A percentile compares a stretch with the other conserved stretches of the same genome.
Conservation (phyloP, 225 moss, liverwort and hornwort species). For the Marchantia paleacea region DNA sequence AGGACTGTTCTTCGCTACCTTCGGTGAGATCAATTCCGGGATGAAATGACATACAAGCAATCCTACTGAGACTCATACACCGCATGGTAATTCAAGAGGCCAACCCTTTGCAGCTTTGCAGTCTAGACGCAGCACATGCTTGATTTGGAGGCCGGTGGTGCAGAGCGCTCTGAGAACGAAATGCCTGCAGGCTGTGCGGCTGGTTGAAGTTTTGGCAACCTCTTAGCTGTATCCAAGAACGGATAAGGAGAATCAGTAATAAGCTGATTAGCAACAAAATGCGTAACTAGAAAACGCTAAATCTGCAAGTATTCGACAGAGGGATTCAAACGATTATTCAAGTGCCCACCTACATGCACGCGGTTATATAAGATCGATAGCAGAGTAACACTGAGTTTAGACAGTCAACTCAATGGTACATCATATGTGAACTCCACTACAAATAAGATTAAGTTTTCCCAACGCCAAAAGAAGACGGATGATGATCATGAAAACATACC, state of each 20-base stretch:
- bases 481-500: constrained; percentile 42
- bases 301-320: background rate
- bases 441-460: background rate
- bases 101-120: background rate
- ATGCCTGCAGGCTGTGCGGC: constrained; percentile 71
- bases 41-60: constrained; percentile 16
- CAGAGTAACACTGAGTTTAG: background rate
- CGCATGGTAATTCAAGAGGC: background rate
- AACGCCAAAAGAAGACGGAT: background rate
- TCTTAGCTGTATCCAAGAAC: constrained; percentile 58
- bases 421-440: background rate
- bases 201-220: constrained; percentile 90
- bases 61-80: constrained; percentile 4
- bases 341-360: too few relatives aligned
- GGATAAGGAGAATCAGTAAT: background rate
- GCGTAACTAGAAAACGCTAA: background rate
- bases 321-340: too few relatives aligned
- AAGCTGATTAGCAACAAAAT: background rate
- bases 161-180: constrained; percentile 29
- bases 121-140: constrained; percentile 46
- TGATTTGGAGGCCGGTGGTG: constrained; percentile 33
- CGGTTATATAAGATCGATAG: background rate
- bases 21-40: background rate
- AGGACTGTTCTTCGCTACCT: background rate
- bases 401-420: background rate